Evolutionary conservation across 1,139 yeast species (phyloP).

Genomic region (Kazachstania sp.): DNA sequence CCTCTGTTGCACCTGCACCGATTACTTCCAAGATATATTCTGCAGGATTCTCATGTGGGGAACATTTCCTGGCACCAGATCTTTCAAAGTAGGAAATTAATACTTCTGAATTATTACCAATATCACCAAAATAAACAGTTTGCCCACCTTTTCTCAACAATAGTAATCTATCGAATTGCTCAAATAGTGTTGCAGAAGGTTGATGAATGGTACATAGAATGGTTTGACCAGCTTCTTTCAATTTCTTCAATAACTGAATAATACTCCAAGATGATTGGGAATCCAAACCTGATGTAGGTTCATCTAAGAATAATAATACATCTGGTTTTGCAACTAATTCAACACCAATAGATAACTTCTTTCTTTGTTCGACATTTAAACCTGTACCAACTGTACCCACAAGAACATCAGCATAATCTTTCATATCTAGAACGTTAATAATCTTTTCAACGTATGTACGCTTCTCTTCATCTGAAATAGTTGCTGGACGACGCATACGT

Average conservation of each 20-base stretch:
- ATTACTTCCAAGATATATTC: slow-evolving; percentile 53
- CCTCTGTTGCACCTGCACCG: slow-evolving; percentile 53
- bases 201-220: slow-evolving; percentile 51
- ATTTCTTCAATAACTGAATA: slow-evolving; percentile 37
- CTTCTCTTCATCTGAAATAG: slow-evolving; percentile 42
- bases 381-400: slow-evolving; percentile 48
- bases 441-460: slow-evolving; percentile 44
- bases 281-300: slow-evolving; percentile 48
- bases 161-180: slow-evolving; percentile 40
- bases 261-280: slow-evolving; percentile 49
- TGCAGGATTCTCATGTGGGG: slow-evolving; percentile 44
- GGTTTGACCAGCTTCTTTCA: slow-evolving; percentile 47
- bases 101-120: slow-evolving; percentile 43
- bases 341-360: slow-evolving; percentile 51
- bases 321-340: slow-evolving; percentile 47
- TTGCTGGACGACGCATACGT: slow-evolving; percentile 42
- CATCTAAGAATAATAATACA: slow-evolving; percentile 42
- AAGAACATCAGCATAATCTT: slow-evolving; percentile 45
- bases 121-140: slow-evolving; percentile 54
- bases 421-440: slow-evolving; percentile 43
- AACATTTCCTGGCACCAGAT: slow-evolving; percentile 48
- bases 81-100: slow-evolving; percentile 43
- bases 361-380: slow-evolving; percentile 54
- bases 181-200: slow-evolving; percentile 50
- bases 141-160: slow-evolving; percentile 44